These are phyloP conservation scores for Colletotrichum sp. DNA, from an alignment of 2,329 filamentous ascomycete genomes.

Conservation along the genomic window DNA sequence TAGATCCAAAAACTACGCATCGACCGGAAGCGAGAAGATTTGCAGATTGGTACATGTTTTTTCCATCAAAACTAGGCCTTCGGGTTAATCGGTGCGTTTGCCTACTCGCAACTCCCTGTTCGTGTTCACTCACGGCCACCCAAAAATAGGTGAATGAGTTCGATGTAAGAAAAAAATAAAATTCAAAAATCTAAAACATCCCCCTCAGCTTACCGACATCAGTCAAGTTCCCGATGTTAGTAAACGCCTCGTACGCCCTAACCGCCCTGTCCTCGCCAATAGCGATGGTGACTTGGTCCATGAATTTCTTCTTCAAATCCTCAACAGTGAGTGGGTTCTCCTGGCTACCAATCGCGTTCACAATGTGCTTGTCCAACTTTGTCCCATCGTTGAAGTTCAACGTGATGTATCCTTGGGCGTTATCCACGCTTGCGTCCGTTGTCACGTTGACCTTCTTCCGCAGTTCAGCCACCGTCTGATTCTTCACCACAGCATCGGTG, in stretches of 20 bases:
- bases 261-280: not conserved
- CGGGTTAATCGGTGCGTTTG: accelerated
- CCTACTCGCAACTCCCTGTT: accelerated
- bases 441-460: not conserved
- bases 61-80: accelerated
- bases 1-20: accelerated
- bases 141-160: not conserved
- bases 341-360: not conserved
- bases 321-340: not conserved
- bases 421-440: not conserved
- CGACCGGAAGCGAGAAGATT: not conserved
- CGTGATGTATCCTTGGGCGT: not conserved
- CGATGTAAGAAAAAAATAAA: not conserved
- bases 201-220: not conserved
- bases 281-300: not conserved
- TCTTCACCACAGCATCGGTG: not conserved
- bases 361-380: not conserved
- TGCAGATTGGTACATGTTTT: accelerated
- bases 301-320: not conserved
- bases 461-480: not conserved
- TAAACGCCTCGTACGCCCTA: not conserved
- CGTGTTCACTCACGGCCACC: accelerated
- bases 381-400: not conserved
- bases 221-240: not conserved
- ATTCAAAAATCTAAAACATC: not conserved